Percentiles rank a stretch among this genome's conserved stretches.
phyloP scores from a whole-genome alignment of 306 rosid genomes.

The Cyamopsis tetragonoloba region DNA sequence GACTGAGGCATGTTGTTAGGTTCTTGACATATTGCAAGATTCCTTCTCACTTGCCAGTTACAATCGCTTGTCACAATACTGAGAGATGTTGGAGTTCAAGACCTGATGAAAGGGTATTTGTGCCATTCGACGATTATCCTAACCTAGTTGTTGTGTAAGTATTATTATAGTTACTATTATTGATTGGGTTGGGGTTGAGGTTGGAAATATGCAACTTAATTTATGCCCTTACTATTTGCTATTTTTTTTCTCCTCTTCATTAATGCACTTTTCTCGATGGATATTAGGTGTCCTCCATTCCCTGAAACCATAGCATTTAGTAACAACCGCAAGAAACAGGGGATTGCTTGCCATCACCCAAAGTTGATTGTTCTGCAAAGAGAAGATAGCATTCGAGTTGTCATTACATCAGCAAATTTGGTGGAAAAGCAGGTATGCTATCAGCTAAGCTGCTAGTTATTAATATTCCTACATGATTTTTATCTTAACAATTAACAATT shows the following conservation, averaged over 20 bases:
- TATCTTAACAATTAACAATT: no score
- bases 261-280: constrained; percentile 12
- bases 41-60: constrained; percentile 62
- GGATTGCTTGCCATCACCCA: constrained; percentile 90
- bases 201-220: constrained; percentile 7
- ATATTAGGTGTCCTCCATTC: constrained; percentile 61
- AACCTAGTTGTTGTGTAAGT: constrained; percentile 62
- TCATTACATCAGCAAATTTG: constrained; percentile 81
- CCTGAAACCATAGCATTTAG: constrained; percentile 77
- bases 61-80: constrained; percentile 66
- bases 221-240: constrained; percentile 3
- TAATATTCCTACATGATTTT: background rate
- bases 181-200: background rate
- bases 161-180: background rate
- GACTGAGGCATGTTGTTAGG: constrained; percentile 40
- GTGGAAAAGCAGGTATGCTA: constrained; percentile 70
- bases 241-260: constrained; percentile 10
- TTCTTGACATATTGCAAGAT: constrained; percentile 65
- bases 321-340: constrained; percentile 54
- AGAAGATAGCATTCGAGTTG: constrained; percentile 58
- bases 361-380: constrained; percentile 70
- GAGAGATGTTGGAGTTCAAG: constrained; percentile 75
- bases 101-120: constrained; percentile 48
- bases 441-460: constrained; percentile 21
- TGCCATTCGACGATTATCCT: constrained; percentile 63